Conservation (phyloP, 352 stramenopile genomes). For the Globisporangium apiculatum region DNA sequence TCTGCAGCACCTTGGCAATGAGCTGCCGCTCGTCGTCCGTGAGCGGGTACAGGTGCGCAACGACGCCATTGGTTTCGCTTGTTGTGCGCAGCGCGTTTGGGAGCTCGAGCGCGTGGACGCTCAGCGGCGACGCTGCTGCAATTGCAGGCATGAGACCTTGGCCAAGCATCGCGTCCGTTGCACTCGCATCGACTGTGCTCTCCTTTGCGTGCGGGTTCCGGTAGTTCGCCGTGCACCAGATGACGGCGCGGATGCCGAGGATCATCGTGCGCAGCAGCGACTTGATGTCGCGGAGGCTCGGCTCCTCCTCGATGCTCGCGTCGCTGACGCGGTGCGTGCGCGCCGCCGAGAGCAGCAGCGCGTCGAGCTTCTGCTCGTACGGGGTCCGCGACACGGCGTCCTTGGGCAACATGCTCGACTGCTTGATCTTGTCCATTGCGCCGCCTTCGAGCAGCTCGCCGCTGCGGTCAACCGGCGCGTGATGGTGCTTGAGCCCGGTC, state of each 20-base stretch:
- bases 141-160: slow-evolving; percentile 10
- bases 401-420: slow-evolving; percentile 70
- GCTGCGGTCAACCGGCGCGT: slow-evolving; percentile 22
- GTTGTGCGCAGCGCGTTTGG: slow-evolving; percentile 5
- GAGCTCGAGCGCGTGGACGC: slow-evolving; percentile 12
- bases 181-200: slow-evolving; percentile 65
- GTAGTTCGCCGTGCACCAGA: slow-evolving; percentile 96
- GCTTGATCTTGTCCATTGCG: slow-evolving; percentile 85
- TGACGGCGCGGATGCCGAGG: slow-evolving; percentile 95
- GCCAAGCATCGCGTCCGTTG: slow-evolving; percentile 16
- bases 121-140: slow-evolving; percentile 10
- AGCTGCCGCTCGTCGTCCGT: slow-evolving; percentile 91
- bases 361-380: slow-evolving; percentile 75
- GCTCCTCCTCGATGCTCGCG: slow-evolving; percentile 65
- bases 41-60: slow-evolving; percentile 72
- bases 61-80: slow-evolving; percentile 7
- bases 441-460: slow-evolving; percentile 74
- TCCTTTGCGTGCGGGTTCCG: slow-evolving; percentile 83
- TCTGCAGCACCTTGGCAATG: slow-evolving; percentile 91
- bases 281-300: slow-evolving; percentile 88
- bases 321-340: slow-evolving; percentile 41
- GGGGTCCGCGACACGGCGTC: slow-evolving; percentile 35
- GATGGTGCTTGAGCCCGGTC: slow-evolving; percentile 32
- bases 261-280: slow-evolving; percentile 95
- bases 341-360: slow-evolving; percentile 46